phyloP scores from a whole-genome alignment of 2,329 filamentous ascomycete genomes.

The Sodiomyces alkalinus region DNA sequence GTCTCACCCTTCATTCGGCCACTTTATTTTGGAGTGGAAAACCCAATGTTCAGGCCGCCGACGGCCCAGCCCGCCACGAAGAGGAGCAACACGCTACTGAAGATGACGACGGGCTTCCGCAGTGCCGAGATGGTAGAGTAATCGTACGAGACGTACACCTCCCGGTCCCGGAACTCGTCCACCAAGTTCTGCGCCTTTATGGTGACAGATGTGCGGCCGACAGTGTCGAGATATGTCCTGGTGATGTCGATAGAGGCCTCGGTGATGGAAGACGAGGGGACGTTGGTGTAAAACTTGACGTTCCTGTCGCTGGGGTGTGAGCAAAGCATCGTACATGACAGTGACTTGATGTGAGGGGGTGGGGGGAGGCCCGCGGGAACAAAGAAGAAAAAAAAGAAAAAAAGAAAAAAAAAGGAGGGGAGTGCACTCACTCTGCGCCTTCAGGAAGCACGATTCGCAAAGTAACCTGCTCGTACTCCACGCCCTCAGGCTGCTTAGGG shows the following conservation, averaged over 20 bases:
- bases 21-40: slow-evolving; percentile 34
- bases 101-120: slow-evolving; percentile 76
- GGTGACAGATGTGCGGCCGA: slow-evolving; percentile 70
- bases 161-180: slow-evolving; percentile 74
- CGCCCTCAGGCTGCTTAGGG: slow-evolving; percentile 68
- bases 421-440: slow-evolving; percentile 57
- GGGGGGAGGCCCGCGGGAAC: neutral
- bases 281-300: slow-evolving; percentile 58
- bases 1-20: no score
- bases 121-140: slow-evolving; percentile 60
- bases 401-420: neutral
- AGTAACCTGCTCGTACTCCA: slow-evolving; percentile 71
- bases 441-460: slow-evolving; percentile 80
- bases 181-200: slow-evolving; percentile 76
- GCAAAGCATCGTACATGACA: slow-evolving; percentile 2
- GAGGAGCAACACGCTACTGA: slow-evolving; percentile 54
- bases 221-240: slow-evolving; percentile 85
- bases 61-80: slow-evolving; percentile 63
- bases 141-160: slow-evolving; percentile 78
- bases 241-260: slow-evolving; percentile 46
- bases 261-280: slow-evolving; percentile 49
- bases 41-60: slow-evolving; percentile 68
- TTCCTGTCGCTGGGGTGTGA: slow-evolving; percentile 45
- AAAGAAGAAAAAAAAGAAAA: no score
- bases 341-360: neutral